Evolutionary conservation across 257 asterid species (phyloP).

Genomic region (Primulina eburnea): DNA sequence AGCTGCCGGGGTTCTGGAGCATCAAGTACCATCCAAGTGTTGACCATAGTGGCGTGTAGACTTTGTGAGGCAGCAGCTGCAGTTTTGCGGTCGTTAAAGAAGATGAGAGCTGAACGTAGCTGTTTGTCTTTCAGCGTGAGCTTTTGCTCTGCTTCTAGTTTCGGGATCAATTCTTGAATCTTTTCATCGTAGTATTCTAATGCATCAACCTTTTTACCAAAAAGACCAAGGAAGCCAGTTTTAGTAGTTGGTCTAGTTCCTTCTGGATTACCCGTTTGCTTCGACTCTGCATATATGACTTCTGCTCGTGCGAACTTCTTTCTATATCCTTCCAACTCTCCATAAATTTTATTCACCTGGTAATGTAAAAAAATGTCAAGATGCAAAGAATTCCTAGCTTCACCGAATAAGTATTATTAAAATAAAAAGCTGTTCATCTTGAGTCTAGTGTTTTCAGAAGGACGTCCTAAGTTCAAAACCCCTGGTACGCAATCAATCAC

Average conservation of each 20-base stretch:
- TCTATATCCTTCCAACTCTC: constrained; percentile 65
- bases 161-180: constrained; percentile 53
- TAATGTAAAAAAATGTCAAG: constrained; percentile 7
- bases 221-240: constrained; percentile 73
- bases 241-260: constrained; percentile 61
- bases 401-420: neutral
- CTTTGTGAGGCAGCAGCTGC: constrained; percentile 88
- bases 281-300: constrained; percentile 53
- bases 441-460: too few species aligned
- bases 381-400: neutral
- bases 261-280: constrained; percentile 49
- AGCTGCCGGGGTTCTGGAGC: constrained; percentile 80
- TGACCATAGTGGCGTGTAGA: constrained; percentile 68
- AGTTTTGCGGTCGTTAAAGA: constrained; percentile 62
- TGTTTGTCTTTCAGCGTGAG: constrained; percentile 76
- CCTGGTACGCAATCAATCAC: too few species aligned
- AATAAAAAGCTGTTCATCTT: too few species aligned
- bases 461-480: too few species aligned
- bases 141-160: constrained; percentile 70
- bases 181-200: constrained; percentile 68
- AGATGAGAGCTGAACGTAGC: constrained; percentile 63
- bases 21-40: constrained; percentile 69
- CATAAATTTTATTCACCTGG: constrained; percentile 73
- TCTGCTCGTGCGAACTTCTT: constrained; percentile 87
- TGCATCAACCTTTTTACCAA: constrained; percentile 78